These are phyloP conservation scores for Coemansia asiatica DNA, from an alignment of 192 early-diverging fungal genomes.

Conservation along the genomic window DNA sequence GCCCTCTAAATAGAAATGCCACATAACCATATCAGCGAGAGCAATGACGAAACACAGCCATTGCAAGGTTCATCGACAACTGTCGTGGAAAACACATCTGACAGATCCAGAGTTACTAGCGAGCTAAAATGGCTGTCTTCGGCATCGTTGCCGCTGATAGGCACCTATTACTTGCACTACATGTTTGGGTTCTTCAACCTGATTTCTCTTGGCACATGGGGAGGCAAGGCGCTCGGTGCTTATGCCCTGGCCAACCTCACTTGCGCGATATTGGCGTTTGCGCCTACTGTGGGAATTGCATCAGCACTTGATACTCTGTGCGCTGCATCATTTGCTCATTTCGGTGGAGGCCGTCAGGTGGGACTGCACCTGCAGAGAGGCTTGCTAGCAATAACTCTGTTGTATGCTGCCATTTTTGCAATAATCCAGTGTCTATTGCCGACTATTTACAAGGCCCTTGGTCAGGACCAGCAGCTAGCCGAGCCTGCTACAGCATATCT, in stretches of 20 bases:
- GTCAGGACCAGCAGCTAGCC: constrained; percentile 76
- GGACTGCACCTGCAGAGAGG: constrained; percentile 80
- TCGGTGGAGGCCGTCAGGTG: constrained; percentile 58
- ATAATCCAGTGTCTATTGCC: constrained; percentile 70
- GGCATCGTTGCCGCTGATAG: constrained; percentile 55
- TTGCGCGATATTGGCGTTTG: constrained; percentile 69
- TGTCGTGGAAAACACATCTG: not conserved
- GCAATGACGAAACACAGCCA: constrained; percentile 20
- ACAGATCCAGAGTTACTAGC: constrained; percentile 5
- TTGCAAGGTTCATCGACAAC: constrained; percentile 1
- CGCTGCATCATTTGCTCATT: constrained; percentile 66
- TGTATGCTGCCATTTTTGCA: constrained; percentile 71
- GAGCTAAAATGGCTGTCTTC: constrained; percentile 34
- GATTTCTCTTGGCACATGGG: constrained; percentile 64
- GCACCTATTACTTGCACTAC: constrained; percentile 69
- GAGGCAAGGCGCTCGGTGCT: constrained; percentile 61
- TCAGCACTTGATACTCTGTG: constrained; percentile 78
- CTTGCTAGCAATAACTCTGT: constrained; percentile 66
- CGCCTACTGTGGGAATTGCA: constrained; percentile 67
- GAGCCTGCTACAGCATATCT: constrained; percentile 70
- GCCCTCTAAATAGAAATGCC: not conserved
- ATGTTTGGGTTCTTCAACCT: constrained; percentile 65
- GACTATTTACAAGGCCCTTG: constrained; percentile 62
- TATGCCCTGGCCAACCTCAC: constrained; percentile 72
- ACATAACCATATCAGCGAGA: not conserved